phyloP scores from a whole-genome alignment of 148 eudicot genomes.

The Talinum fruticosum region DNA sequence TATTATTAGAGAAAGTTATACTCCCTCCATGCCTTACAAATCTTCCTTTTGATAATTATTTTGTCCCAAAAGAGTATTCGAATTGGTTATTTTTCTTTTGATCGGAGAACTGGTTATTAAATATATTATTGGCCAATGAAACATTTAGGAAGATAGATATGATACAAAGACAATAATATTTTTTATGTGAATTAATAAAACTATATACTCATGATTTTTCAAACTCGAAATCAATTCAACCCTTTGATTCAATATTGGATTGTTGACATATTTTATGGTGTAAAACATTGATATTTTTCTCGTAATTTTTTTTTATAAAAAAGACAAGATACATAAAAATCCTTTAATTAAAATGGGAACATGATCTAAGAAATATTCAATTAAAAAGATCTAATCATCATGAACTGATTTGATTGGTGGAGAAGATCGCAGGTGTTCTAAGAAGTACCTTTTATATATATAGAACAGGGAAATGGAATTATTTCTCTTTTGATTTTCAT shows the following conservation, averaged over 20 bases:
- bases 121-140: too few species aligned
- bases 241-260: neutral
- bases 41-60: too few species aligned
- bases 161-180: too few species aligned
- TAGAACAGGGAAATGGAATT: neutral
- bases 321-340: neutral
- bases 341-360: neutral
- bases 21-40: too few species aligned
- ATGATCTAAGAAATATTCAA: neutral
- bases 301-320: too few species aligned
- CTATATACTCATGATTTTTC: too few species aligned
- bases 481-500: neutral
- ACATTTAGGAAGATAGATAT: too few species aligned
- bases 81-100: too few species aligned
- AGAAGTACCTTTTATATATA: constrained; percentile 8
- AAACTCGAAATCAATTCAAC: neutral
- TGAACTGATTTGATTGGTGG: neutral
- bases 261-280: neutral
- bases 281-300: neutral
- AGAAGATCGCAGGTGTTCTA: constrained; percentile 16
- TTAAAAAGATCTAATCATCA: neutral
- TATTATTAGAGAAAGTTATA: too few species aligned
- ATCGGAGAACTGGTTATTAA: too few species aligned
- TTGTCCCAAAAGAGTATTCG: too few species aligned
- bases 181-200: too few species aligned